A percentile compares a stretch with the other conserved stretches of the same genome.
phyloP scores from a whole-genome alignment of 768 basidiomycete species.

The Tricholoma matsutake region DNA sequence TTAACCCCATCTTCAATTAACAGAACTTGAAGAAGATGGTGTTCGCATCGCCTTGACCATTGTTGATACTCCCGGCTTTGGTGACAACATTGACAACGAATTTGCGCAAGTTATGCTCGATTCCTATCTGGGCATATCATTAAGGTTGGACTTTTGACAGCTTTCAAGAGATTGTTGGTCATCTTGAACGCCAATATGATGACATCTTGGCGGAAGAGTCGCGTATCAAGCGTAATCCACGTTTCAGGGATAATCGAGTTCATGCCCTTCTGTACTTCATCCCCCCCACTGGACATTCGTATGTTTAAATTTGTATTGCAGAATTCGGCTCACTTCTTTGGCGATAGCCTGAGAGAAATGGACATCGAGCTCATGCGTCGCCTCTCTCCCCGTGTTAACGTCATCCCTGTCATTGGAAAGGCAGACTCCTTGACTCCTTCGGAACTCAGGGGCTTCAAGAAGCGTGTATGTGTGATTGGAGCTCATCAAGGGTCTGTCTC shows the following conservation, averaged over 20 bases:
- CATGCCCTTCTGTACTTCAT: slow-evolving; percentile 98
- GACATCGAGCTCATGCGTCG: slow-evolving; percentile 99
- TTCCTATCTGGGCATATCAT: slow-evolving; percentile 2
- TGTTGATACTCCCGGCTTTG: slow-evolving; percentile 98
- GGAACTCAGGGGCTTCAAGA: slow-evolving; percentile 95
- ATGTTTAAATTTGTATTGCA: slow-evolving; percentile 31
- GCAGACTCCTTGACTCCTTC: slow-evolving; percentile 92
- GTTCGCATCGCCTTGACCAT: slow-evolving; percentile 97
- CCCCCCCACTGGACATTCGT: slow-evolving; percentile 97
- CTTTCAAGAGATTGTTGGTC: slow-evolving; percentile 94
- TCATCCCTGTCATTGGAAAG: slow-evolving; percentile 97
- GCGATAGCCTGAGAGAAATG: slow-evolving; percentile 85
- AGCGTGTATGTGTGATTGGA: slow-evolving; percentile 53
- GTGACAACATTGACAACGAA: slow-evolving; percentile 98
- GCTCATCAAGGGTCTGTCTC: neutral
- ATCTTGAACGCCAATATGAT: slow-evolving; percentile 98
- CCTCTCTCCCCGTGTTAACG: slow-evolving; percentile 95
- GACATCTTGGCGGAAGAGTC: slow-evolving; percentile 98
- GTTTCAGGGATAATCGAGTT: slow-evolving; percentile 97
- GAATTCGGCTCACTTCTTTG: slow-evolving; percentile 2
- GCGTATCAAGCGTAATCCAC: slow-evolving; percentile 98
- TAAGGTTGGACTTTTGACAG: slow-evolving; percentile 37
- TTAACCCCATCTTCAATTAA: slow-evolving; percentile 6
- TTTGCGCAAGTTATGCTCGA: slow-evolving; percentile 70
- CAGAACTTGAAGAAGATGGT: slow-evolving; percentile 98